Evolutionary conservation across 1,284 basidiomycete species (phyloP).

Genomic region (Ceratobasidium sp.): DNA sequence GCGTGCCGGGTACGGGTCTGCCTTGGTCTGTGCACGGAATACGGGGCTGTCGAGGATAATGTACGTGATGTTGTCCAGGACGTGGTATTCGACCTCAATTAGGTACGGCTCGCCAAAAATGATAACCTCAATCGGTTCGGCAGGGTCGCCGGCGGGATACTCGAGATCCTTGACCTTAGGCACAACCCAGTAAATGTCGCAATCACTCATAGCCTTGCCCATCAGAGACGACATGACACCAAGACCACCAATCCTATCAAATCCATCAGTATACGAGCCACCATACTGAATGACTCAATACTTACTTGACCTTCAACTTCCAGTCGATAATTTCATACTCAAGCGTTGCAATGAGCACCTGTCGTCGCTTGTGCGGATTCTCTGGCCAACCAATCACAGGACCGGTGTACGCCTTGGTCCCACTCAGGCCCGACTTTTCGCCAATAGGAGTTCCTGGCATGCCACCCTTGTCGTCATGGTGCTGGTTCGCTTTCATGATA

Average conservation of each 20-base stretch:
- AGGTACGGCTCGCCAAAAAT: conserved; percentile 94
- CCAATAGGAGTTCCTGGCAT: conserved; percentile 52
- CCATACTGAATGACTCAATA: not conserved
- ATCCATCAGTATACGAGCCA: not conserved
- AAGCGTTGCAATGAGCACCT: conserved; percentile 87
- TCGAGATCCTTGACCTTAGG: conserved; percentile 94
- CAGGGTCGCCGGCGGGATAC: conserved; percentile 85
- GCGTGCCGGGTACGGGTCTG: conserved; percentile 91
- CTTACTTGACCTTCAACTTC: conserved; percentile 88
- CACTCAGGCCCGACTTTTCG: conserved; percentile 66
- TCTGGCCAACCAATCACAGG: conserved; percentile 93
- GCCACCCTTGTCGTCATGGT: conserved; percentile 28
- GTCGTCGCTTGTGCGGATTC: conserved; percentile 85
- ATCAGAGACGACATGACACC: conserved; percentile 96
- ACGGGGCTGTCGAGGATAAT: conserved; percentile 92
- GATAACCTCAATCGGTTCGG: conserved; percentile 91
- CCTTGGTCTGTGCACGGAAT: conserved; percentile 92
- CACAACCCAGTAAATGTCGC: conserved; percentile 90
- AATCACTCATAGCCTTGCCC: conserved; percentile 96
- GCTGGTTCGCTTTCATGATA: conserved; percentile 38
- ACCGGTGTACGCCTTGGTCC: conserved; percentile 64
- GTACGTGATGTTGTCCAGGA: conserved; percentile 91
- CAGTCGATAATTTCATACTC: conserved; percentile 96
- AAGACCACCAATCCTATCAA: conserved; percentile 79
- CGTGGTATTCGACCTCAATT: conserved; percentile 91